Base-by-base conservation (phyloP, 2,329 filamentous ascomycete genomes). In the Aureobasidium musti region DNA sequence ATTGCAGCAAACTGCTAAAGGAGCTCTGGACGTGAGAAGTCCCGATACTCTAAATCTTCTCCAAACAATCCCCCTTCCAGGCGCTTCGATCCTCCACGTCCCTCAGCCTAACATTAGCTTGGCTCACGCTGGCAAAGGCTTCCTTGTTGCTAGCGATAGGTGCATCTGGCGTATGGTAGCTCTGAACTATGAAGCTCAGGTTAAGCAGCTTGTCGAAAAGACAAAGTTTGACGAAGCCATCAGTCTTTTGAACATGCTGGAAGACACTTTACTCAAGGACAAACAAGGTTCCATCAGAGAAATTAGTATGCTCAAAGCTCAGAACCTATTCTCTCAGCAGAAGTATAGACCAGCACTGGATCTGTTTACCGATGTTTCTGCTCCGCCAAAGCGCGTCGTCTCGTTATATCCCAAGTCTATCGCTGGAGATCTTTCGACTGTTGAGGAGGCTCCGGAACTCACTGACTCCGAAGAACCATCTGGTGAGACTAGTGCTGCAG, bases 121-220 rank as follows among this genome's bases (percentile, higher is more conserved):
- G n/a, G 91, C 94, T 0, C 95, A 99, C 79, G 93, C 92, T 0
- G 95, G 91, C 3, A 99, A 99, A 76, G 94, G 93, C 0, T 99
- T 99, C 72, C 85, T 98, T 67, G 92, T 98, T 61, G 89, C 90
- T 23, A 97, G 94, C 74, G 95, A 98, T 66, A 85, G 95, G 52
- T 90, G 86, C 39, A 91, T 99, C 43, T 99, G 95, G 95, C 90
- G 95, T 72, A 98, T 99, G 95, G 91, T 89, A 69, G 91, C 94
- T 3, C 87, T 93, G 43, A 90, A 93, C 70, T 99, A 99, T 74
- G 91, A 97, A 75, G 87, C 88, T 2, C 95, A 99, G 75, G 87
- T 98, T 26, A 86, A 92, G 68, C 87, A 95, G 70, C 83, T 99
- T 30, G 87, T 96, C 1, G 84, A 88, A 23, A 86, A 85, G 68